Conservation (phyloP, 1,139 yeast species). For the Debaryomyces sp. region DNA sequence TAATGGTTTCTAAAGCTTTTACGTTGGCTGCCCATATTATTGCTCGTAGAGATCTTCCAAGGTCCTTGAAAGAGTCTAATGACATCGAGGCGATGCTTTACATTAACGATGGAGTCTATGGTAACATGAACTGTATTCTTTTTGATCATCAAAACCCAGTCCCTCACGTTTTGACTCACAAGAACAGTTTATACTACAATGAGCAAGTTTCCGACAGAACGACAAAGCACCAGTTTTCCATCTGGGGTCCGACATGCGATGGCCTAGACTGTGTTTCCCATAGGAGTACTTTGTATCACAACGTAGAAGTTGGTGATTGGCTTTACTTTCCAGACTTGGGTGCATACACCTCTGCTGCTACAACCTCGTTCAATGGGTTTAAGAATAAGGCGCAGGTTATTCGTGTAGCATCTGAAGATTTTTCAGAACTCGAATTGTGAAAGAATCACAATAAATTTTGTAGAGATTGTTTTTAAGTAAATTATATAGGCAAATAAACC, state of each 20-base stretch:
- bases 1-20: slow-evolving; percentile 83
- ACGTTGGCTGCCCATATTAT: slow-evolving; percentile 84
- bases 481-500: not conserved
- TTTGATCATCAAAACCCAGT: slow-evolving; percentile 88
- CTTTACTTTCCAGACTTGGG: slow-evolving; percentile 81
- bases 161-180: slow-evolving; percentile 65
- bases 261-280: slow-evolving; percentile 84
- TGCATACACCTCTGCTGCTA: slow-evolving; percentile 92
- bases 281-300: slow-evolving; percentile 53
- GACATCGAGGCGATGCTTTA: slow-evolving; percentile 55
- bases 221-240: slow-evolving; percentile 52
- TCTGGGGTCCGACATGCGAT: slow-evolving; percentile 99
- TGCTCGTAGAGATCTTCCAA: slow-evolving; percentile 62
- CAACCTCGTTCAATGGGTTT: slow-evolving; percentile 89
- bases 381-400: slow-evolving; percentile 59
- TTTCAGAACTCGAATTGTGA: slow-evolving; percentile 7
- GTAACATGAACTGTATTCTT: slow-evolving; percentile 89
- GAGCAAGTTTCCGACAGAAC: slow-evolving; percentile 23
- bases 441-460: not conserved
- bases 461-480: slow-evolving; percentile 4
- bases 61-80: slow-evolving; percentile 16
- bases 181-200: slow-evolving; percentile 50
- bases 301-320: slow-evolving; percentile 89
- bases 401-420: slow-evolving; percentile 55
- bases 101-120: slow-evolving; percentile 94